phyloP scores from a whole-genome alignment of 371 early-diverging fungal genomes.

The Chytridium lagenaria region DNA sequence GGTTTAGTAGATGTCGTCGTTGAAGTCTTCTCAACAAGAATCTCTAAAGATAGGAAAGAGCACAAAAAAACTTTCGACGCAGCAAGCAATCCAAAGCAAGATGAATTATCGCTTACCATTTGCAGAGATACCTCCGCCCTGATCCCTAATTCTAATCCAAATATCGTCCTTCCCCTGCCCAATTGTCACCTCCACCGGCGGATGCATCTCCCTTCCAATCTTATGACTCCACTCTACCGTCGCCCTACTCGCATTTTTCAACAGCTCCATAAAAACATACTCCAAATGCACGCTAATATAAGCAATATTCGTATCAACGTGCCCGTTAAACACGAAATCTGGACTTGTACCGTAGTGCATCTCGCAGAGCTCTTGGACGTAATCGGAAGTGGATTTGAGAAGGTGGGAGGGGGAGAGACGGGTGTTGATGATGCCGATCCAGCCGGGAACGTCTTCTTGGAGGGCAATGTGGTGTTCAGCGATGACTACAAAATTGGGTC shows the following conservation, averaged over 20 bases:
- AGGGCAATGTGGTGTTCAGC: constrained; percentile 94
- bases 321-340: constrained; percentile 75
- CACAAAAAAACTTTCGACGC: not conserved
- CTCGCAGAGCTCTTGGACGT: constrained; percentile 88
- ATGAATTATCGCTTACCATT: constrained; percentile 47
- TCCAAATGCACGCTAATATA: constrained; percentile 95
- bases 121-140: constrained; percentile 89
- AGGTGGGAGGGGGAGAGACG: constrained; percentile 70
- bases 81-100: no score
- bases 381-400: constrained; percentile 69
- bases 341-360: constrained; percentile 89
- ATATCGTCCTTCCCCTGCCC: constrained; percentile 79
- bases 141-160: constrained; percentile 88
- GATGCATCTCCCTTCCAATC: constrained; percentile 61
- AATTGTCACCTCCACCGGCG: constrained; percentile 88
- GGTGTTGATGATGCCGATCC: constrained; percentile 90
- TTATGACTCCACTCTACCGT: constrained; percentile 76
- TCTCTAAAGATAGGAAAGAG: not conserved
- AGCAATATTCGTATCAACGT: constrained; percentile 74
- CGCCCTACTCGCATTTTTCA: constrained; percentile 92
- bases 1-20: not conserved
- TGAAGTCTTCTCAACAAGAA: not conserved
- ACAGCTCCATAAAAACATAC: constrained; percentile 89
- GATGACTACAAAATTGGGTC: constrained; percentile 39
- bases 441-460: constrained; percentile 64